phyloP scores from a whole-genome alignment of 2,329 filamentous ascomycete species.

The Paramyrothecium roridum region DNA sequence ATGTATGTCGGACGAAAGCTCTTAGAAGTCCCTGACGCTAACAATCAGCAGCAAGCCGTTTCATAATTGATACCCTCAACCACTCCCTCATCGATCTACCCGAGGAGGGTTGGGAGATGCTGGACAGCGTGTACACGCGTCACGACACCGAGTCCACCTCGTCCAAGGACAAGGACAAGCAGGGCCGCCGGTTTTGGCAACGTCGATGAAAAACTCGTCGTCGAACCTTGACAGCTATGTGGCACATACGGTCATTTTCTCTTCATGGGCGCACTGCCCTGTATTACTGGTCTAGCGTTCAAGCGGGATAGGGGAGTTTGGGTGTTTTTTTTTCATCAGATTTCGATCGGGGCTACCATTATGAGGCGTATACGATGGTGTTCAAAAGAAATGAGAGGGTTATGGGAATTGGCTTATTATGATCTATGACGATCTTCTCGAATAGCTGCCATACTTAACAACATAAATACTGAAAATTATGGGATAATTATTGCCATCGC shows the following conservation, averaged over 20 bases:
- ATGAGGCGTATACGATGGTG: no score
- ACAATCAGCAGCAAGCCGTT: slow-evolving; percentile 28
- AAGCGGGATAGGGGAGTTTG: no score
- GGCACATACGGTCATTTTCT: background rate
- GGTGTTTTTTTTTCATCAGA: no score
- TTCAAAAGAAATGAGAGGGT: background rate
- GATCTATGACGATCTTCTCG: no score
- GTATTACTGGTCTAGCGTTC: no score
- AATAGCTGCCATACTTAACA: no score
- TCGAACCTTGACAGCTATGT: background rate
- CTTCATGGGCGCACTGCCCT: no score
- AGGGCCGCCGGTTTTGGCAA: background rate
- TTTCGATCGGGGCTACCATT: no score
- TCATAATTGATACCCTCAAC: slow-evolving; percentile 38
- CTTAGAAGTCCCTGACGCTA: slow-evolving; percentile 1
- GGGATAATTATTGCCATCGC: background rate
- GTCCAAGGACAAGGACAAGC: slow-evolving; percentile 18
- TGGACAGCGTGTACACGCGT: slow-evolving; percentile 24
- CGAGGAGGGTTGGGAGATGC: slow-evolving; percentile 29
- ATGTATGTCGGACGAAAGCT: background rate
- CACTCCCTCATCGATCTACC: slow-evolving; percentile 33
- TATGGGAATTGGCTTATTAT: background rate
- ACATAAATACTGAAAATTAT: background rate
- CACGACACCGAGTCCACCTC: slow-evolving; percentile 8
- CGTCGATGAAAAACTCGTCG: background rate